Evolutionary conservation across 768 basidiomycete species (phyloP).

Genomic region (Leccinum truebloodii): DNA sequence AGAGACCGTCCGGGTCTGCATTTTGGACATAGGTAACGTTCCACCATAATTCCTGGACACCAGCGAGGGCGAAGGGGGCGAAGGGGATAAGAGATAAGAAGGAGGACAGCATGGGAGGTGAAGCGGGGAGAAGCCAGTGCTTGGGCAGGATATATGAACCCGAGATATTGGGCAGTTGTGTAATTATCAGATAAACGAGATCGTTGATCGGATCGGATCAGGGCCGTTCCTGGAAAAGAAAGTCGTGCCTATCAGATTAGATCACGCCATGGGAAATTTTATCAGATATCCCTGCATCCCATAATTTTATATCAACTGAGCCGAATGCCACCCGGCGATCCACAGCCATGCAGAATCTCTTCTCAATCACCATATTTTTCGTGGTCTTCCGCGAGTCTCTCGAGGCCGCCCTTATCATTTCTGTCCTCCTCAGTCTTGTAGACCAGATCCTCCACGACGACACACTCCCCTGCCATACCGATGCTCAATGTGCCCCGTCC

Average conservation of each 20-base stretch:
- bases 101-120: constrained; percentile 3
- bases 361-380: constrained; percentile 93
- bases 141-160: not conserved
- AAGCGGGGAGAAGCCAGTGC: not conserved
- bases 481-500: not conserved
- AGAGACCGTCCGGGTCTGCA: constrained; percentile 84
- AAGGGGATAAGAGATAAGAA: constrained; percentile 18
- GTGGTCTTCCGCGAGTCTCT: constrained; percentile 95
- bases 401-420: constrained; percentile 90
- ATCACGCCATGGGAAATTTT: not conserved
- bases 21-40: constrained; percentile 82
- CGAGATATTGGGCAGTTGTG: not conserved
- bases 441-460: constrained; percentile 68
- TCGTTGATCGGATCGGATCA: not conserved
- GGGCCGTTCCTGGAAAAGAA: not conserved
- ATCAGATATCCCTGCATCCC: constrained; percentile 5
- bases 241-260: constrained; percentile 4
- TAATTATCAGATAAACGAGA: constrained; percentile 11
- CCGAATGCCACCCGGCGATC: not conserved
- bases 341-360: constrained; percentile 49
- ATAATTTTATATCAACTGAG: not conserved
- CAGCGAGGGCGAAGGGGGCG: constrained; percentile 52
- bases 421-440: constrained; percentile 89
- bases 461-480: not conserved
- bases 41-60: constrained; percentile 81